Evolutionary conservation across 2,329 filamentous ascomycete species (phyloP), one percentile per base, ranked within the genome.

Genomic region (Nothopassalora personata): DNA sequence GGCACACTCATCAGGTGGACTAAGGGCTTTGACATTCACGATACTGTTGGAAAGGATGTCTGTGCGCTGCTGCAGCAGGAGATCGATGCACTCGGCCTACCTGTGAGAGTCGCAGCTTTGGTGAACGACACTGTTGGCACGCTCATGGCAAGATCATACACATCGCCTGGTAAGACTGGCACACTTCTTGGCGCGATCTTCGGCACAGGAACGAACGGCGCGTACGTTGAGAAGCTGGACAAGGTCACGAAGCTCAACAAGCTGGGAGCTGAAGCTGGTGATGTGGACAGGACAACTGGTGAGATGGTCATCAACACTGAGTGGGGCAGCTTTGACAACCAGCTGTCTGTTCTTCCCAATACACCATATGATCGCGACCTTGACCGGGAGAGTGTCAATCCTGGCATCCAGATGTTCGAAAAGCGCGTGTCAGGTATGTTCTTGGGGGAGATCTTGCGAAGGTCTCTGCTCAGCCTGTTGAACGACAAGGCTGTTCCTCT

Each of bases 351-450:
- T 19, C 81, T 99, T 45, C 94, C 93, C 49, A 88, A 86, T 68
- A 97, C 93, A 0, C 79, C 84, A 0, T 97, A 91, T 77, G 94
- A 99, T 72, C 77, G 80, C 53, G 82, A 85, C 58, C 81, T 99
- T 27, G 93, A 99, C 74, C 78, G 79, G 58, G 85, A 87, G 60
- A 94, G 88, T 65, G 86, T 90, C 67, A 97, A 99, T 75, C 93
- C 92, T 0, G 94, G 94, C 28, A 86, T 96, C 62, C 94, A 99
- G 73, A 96, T 97, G 90, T 99, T 97, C 71, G 94, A 99, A 79
- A 99, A 99, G 82, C 89, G 93, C 51, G 88, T 99, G 15, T 96
- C 91, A 0, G 94, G 94, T 73, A 97, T 99, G 93, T 99, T 97
- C 78, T 76, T 99, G 52, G 94, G 94, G 56, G 94, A 99, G 75